phyloP scores from a whole-genome alignment of 208 protist species.

The Leishmania tarentolae region DNA sequence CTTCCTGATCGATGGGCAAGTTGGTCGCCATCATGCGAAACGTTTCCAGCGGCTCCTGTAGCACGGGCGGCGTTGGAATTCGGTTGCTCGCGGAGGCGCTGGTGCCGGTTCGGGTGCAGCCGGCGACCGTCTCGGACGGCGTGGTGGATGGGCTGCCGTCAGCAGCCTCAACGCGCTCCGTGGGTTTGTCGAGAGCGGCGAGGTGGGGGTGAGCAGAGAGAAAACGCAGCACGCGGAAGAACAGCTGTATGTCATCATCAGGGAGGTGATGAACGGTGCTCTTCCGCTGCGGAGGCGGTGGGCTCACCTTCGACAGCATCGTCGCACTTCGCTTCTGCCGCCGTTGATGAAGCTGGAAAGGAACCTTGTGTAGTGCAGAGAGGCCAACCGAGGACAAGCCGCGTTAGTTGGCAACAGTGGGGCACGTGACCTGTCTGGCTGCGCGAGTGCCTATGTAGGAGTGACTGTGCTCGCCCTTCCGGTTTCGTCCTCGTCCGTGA shows the following conservation, averaged over 20 bases:
- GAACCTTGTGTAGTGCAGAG: not conserved
- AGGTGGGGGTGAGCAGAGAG: constrained; percentile 32
- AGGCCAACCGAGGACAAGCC: not conserved
- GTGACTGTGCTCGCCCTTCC: not conserved
- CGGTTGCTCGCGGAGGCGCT: constrained; percentile 29
- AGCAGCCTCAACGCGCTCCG: not conserved
- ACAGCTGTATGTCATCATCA: constrained; percentile 38
- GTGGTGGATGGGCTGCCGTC: not conserved
- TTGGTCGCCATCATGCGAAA: constrained; percentile 74
- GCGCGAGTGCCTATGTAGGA: not conserved
- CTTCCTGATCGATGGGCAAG: constrained; percentile 35
- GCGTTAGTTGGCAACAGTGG: not conserved
- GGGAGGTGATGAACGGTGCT: not conserved
- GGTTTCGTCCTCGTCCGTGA: not conserved
- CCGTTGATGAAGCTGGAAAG: not conserved
- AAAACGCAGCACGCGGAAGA: constrained; percentile 69
- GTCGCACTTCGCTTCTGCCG: not conserved
- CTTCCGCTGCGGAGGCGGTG: not conserved
- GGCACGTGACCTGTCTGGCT: not conserved
- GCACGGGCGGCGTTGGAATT: constrained; percentile 23
- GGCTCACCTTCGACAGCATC: not conserved
- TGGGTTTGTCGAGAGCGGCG: not conserved
- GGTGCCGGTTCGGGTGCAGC: constrained; percentile 11
- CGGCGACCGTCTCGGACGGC: not conserved
- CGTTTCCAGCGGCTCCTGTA: constrained; percentile 41